Conservation (phyloP, 169 alveolate genomes). For the Perkinsus chesapeaki region DNA sequence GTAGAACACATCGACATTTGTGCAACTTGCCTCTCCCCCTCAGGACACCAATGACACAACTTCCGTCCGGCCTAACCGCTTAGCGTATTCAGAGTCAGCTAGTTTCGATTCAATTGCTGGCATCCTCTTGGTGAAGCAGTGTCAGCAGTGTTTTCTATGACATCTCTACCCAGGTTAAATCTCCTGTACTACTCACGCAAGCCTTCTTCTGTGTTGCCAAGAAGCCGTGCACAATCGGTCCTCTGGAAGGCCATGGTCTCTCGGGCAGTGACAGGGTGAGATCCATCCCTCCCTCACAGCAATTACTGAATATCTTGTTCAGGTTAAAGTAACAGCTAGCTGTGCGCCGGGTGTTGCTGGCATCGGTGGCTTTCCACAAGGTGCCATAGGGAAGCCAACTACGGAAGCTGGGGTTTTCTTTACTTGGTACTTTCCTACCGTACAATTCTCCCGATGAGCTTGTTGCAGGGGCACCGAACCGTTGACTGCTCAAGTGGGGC, state of each 20-base stretch:
- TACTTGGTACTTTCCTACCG: neutral
- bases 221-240: neutral
- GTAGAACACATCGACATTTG: no score
- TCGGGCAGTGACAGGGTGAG: neutral
- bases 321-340: neutral
- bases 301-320: neutral
- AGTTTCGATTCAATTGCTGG: neutral
- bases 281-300: neutral
- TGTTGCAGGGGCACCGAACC: neutral
- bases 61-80: neutral
- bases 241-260: neutral
- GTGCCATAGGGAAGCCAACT: neutral
- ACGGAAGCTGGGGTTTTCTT: neutral
- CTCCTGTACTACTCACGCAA: neutral
- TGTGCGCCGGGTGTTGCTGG: neutral
- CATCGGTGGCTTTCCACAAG: neutral
- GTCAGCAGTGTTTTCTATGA: no score
- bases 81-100: neutral
- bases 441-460: neutral
- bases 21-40: no score
- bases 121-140: neutral
- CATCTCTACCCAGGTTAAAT: neutral
- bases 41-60: neutral
- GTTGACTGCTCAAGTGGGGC: neutral
- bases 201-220: neutral